These are phyloP conservation scores for Ceratobasidium sp. DNA, from an alignment of 1,284 basidiomycete genomes.

Conservation along the genomic window DNA sequence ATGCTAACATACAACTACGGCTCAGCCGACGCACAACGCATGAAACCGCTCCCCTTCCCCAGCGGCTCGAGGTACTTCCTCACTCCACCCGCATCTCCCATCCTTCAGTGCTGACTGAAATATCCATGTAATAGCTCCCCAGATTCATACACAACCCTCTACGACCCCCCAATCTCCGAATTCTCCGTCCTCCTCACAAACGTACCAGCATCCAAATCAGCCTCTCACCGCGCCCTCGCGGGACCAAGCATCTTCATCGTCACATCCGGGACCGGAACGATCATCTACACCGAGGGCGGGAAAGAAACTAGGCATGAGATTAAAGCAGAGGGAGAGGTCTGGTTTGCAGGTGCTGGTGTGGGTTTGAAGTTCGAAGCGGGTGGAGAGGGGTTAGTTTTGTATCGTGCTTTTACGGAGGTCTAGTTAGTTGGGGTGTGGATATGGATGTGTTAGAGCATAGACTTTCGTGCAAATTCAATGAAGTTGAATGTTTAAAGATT, in stretches of 20 bases:
- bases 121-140: not conserved
- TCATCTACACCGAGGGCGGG: constrained; percentile 57
- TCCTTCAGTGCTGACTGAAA: not conserved
- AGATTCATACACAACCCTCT: constrained; percentile 66
- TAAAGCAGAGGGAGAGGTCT: constrained; percentile 79
- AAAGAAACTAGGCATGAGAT: constrained; percentile 62
- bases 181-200: constrained; percentile 86
- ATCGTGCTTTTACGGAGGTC: constrained; percentile 80
- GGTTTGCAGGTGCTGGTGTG: constrained; percentile 86
- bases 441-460: constrained; percentile 8
- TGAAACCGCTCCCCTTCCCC: constrained; percentile 70
- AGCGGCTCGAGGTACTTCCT: constrained; percentile 50
- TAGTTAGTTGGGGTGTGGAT: not conserved
- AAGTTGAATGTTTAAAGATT: constrained; percentile 12
- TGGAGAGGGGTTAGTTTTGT: constrained; percentile 67
- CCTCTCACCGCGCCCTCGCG: constrained; percentile 71
- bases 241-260: constrained; percentile 91
- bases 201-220: constrained; percentile 63
- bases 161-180: constrained; percentile 95
- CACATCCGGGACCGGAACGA: constrained; percentile 74
- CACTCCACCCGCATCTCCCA: not conserved
- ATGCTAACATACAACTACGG: constrained; percentile 90
- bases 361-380: constrained; percentile 65
- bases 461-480: constrained; percentile 1
- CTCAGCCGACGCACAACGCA: constrained; percentile 75